These are phyloP conservation scores for Zymoseptoria crescenta DNA, from an alignment of 2,329 filamentous ascomycete species.

Conservation along the genomic window DNA sequence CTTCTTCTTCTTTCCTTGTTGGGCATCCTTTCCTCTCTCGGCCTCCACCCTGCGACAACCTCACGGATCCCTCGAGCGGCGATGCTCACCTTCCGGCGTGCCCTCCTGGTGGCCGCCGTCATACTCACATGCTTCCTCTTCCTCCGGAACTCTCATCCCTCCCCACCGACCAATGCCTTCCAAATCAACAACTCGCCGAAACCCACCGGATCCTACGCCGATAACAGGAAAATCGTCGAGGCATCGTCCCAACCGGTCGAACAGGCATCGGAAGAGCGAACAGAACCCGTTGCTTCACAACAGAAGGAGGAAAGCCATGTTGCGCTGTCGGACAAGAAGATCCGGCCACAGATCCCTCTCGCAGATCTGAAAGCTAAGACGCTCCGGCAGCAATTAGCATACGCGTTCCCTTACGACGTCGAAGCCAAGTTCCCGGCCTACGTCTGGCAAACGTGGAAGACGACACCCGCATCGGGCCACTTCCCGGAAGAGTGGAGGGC, in stretches of 20 bases:
- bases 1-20: background rate
- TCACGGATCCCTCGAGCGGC: conserved; percentile 3
- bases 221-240: conserved; percentile 29
- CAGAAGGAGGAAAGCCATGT: conserved; percentile 22
- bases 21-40: background rate
- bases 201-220: conserved; percentile 29
- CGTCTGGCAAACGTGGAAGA: conserved; percentile 99
- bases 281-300: conserved; percentile 24
- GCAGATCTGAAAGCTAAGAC: conserved; percentile 65
- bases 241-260: conserved; percentile 13
- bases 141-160: conserved; percentile 52
- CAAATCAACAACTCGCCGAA: conserved; percentile 29
- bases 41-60: background rate
- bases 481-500: conserved; percentile 70
- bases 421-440: conserved; percentile 87
- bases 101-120: conserved; percentile 62
- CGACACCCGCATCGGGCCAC: conserved; percentile 64
- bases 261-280: conserved; percentile 6
- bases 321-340: conserved; percentile 33
- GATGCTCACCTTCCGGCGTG: conserved; percentile 75
- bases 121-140: conserved; percentile 64
- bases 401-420: conserved; percentile 89
- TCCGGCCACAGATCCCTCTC: conserved; percentile 52
- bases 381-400: conserved; percentile 72
- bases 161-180: conserved; percentile 10